Evolutionary conservation across 345 rosid species (phyloP), one percentile per base, ranked within the genome.

Genomic region (Noccaea caerulescens): DNA sequence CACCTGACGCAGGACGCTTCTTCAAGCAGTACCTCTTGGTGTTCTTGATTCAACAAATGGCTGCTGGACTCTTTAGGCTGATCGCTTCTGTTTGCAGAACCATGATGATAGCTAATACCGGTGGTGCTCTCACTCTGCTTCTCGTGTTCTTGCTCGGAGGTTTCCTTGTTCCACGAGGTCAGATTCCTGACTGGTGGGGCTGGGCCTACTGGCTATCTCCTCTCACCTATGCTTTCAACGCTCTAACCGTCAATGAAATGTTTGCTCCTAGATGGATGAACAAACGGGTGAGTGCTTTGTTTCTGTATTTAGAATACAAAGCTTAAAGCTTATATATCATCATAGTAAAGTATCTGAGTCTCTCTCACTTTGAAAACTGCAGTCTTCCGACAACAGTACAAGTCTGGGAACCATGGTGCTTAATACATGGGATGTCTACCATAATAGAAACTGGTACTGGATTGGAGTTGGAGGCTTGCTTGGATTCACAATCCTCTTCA

Each of bases 381-480:
- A 89, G 98, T 78, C 82, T 58, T 45, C 88, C 10, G 84, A 87
- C 68, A 41, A 3, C 2, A 37, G 11, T 9, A 81, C 88, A 11
- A 81, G n/a, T 6, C 75, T 89, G 13, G 98, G 94, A 57, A 59
- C 69, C 37, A 73, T 71, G 30, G 82, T 93, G 63, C 91, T 93
- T 16, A 47, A 81, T 10, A 78, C 59, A 61, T 82, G 82, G 64
- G 88, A 81, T 56, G 69, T 91, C 11, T 84, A 73, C 18, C 61
- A 78, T 23, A 80, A 89, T 4, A 75, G 68, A 66, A 77, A 91
- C 68, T 93, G 95, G 99, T 91, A 83, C 68, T 94, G 96, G 97
- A 85, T 89, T 61, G 93, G 96, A 27, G 80, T 69, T 32, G 94
- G 75, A 59, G 89, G 83, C 32, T 82, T 86, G 66, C 10, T 85